phyloP scores from a whole-genome alignment of 2,329 filamentous ascomycete species.

The Colletotrichum theobromicola region DNA sequence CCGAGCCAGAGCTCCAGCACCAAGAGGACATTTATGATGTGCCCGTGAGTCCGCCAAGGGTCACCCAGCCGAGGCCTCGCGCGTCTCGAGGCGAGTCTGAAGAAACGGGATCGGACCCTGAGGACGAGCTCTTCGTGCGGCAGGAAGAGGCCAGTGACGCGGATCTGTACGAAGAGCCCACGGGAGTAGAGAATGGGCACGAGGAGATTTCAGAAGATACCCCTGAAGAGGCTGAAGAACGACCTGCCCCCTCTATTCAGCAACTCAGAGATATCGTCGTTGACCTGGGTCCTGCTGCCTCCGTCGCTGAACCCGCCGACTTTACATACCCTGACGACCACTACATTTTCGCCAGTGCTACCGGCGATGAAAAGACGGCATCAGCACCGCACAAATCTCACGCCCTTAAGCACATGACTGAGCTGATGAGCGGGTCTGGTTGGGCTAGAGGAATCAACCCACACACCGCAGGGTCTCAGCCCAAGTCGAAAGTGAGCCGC shows the following conservation, averaged over 20 bases:
- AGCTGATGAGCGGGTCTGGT: neutral
- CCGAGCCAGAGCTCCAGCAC: neutral
- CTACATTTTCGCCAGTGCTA: neutral
- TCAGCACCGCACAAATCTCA: neutral
- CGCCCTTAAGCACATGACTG: neutral
- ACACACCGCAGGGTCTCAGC: neutral
- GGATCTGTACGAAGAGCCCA: conserved; percentile 8
- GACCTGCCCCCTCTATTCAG: neutral
- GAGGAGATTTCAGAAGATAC: neutral
- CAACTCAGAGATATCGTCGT: neutral
- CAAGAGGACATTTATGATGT: neutral
- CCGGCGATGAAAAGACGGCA: neutral
- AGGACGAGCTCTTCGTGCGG: neutral
- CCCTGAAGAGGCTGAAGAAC: neutral
- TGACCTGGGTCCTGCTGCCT: neutral
- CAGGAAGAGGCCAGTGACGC: neutral
- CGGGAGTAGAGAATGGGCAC: neutral
- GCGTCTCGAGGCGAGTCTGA: neutral
- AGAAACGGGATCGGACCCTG: neutral
- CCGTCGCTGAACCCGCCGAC: neutral
- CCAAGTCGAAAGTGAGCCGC: neutral
- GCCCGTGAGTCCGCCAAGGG: neutral
- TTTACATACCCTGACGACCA: conserved; percentile 1
- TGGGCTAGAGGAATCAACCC: neutral
- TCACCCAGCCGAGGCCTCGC: neutral